Evolutionary conservation across 441 rosid genomes (phyloP).

Genomic region (Biscutella laevigata): DNA sequence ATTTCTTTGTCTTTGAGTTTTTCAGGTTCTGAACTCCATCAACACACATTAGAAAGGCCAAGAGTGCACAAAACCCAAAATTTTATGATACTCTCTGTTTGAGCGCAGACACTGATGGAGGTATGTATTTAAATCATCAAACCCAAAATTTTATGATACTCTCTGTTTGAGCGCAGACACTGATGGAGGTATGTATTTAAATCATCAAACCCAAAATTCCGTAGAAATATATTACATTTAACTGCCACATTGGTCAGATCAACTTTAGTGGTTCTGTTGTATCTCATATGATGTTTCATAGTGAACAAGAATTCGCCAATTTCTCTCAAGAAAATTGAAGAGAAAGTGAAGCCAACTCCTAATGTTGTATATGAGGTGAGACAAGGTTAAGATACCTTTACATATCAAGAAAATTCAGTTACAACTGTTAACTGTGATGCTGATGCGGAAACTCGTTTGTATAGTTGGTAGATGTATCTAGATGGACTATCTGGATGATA

Average conservation of each 20-base stretch:
- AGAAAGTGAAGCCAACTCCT: slow-evolving; percentile 68
- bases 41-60: slow-evolving; percentile 71
- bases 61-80: slow-evolving; percentile 63
- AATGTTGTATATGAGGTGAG: slow-evolving; percentile 66
- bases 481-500: too few species aligned
- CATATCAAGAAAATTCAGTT: neutral
- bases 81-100: slow-evolving; percentile 37
- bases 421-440: slow-evolving; percentile 5
- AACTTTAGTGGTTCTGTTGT: slow-evolving; percentile 40
- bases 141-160: slow-evolving; percentile 27
- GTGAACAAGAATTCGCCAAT: slow-evolving; percentile 45
- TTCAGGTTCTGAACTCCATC: too few species aligned
- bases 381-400: slow-evolving; percentile 3
- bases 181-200: slow-evolving; percentile 40
- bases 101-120: slow-evolving; percentile 62
- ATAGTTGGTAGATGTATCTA: too few species aligned
- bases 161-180: slow-evolving; percentile 62
- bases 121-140: slow-evolving; percentile 30
- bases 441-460: slow-evolving; percentile 23
- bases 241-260: slow-evolving; percentile 44
- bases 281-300: slow-evolving; percentile 37
- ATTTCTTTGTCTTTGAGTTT: too few species aligned
- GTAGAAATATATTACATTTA: slow-evolving; percentile 33
- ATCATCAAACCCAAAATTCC: slow-evolving; percentile 25
- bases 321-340: too few species aligned